A percentile compares a stretch with the other conserved stretches of the same genome.
These are phyloP conservation scores for Colletotrichum zoysiae DNA, from an alignment of 2,329 filamentous ascomycete species.

Conservation along the genomic window DNA sequence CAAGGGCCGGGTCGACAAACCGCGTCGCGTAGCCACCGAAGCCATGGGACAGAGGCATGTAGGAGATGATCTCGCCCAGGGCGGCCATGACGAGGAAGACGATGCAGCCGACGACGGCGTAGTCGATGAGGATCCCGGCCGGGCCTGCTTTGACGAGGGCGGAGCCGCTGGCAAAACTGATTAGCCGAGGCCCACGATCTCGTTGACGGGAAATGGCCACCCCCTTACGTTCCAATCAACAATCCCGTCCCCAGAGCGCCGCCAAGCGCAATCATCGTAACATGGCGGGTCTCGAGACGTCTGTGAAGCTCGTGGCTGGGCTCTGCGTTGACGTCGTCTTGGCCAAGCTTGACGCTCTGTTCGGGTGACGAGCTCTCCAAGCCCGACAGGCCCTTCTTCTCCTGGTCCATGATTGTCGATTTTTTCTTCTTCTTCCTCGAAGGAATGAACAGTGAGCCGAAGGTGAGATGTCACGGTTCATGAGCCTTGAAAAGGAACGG, in stretches of 20 bases:
- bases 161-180: slow-evolving; percentile 49
- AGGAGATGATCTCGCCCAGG: slow-evolving; percentile 52
- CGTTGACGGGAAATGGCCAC: background rate
- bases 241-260: slow-evolving; percentile 57
- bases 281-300: slow-evolving; percentile 48
- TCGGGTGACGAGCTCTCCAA: slow-evolving; percentile 5
- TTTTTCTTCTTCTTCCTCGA: no score
- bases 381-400: slow-evolving; percentile 14
- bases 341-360: slow-evolving; percentile 26
- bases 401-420: slow-evolving; percentile 8
- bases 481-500: background rate
- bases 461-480: background rate
- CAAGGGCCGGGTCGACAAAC: slow-evolving; percentile 63
- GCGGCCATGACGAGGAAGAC: slow-evolving; percentile 68
- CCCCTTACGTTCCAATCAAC: slow-evolving; percentile 60
- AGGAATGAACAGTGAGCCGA: background rate
- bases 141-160: slow-evolving; percentile 62
- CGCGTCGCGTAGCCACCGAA: slow-evolving; percentile 75
- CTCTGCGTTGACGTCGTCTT: slow-evolving; percentile 15
- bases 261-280: slow-evolving; percentile 55
- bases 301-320: slow-evolving; percentile 31
- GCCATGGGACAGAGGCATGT: slow-evolving; percentile 52
- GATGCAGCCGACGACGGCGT: slow-evolving; percentile 59
- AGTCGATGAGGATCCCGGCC: slow-evolving; percentile 54
- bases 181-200: background rate